phyloP scores from a whole-genome alignment of 179 eudicot genomes.

The Beta corolliflora region DNA sequence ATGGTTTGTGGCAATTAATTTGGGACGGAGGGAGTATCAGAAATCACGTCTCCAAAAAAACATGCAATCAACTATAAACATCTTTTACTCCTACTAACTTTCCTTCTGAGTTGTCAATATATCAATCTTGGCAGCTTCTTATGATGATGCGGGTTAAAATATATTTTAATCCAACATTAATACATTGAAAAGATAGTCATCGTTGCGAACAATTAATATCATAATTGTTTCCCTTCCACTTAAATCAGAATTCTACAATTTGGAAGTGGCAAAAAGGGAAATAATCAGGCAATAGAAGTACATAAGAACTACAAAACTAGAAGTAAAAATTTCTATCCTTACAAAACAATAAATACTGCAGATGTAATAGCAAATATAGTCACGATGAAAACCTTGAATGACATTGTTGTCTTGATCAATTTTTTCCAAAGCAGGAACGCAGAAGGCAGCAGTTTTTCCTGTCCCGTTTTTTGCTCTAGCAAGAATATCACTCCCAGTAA shows the following conservation, averaged over 20 bases:
- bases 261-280: neutral
- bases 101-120: neutral
- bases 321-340: too few species aligned
- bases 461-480: constrained; percentile 93
- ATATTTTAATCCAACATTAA: neutral
- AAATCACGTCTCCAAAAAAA: neutral
- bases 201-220: neutral
- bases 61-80: constrained; percentile 3
- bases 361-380: neutral
- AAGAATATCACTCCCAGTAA: constrained; percentile 83
- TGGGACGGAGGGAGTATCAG: neutral
- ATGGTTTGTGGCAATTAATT: neutral
- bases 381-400: constrained; percentile 67
- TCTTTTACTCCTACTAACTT: neutral
- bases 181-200: neutral
- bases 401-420: constrained; percentile 84
- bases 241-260: neutral
- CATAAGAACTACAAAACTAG: neutral
- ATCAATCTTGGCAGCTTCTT: neutral
- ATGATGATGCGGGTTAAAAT: neutral
- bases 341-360: too few species aligned
- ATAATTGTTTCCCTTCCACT: neutral
- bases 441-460: constrained; percentile 87
- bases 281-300: neutral
- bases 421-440: constrained; percentile 81